Evolutionary conservation across 495 filamentous ascomycete genomes (phyloP), one percentile per base, ranked within the genome.

Genomic region (Acidomyces sp.): DNA sequence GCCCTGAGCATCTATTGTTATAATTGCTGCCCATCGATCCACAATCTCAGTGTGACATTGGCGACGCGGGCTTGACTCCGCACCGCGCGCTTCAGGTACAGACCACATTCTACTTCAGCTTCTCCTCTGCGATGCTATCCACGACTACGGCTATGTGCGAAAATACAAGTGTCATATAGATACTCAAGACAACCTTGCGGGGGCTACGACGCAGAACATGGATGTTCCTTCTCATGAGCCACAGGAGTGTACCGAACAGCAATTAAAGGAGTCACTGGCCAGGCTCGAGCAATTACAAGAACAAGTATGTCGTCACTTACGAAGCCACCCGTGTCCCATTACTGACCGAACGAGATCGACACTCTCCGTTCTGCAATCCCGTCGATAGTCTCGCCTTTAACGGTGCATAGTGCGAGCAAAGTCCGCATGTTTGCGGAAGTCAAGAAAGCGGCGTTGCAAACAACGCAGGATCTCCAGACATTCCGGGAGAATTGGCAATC

Each of bases 181-280:
- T n/a, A n/a, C n/a, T n/a, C n/a, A n/a, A n/a, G n/a, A n/a, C n/a
- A n/a, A n/a, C n/a, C n/a, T n/a, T n/a, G n/a, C n/a, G n/a, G n/a
- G n/a, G n/a, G n/a, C n/a, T n/a, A n/a, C n/a, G n/a, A n/a, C n/a
- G n/a, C n/a, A n/a, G n/a, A n/a, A n/a, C n/a, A n/a, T n/a, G n/a
- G n/a, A n/a, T n/a, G n/a, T n/a, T n/a, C n/a, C n/a, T n/a, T n/a
- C n/a, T n/a, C n/a, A n/a, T n/a, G n/a, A n/a, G n/a, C n/a, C 35
- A 34, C 6, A 36, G n/a, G 3, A 2, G 3, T 46, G 43, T 35
- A 13, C 9, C 16, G 36, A 18, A 6, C 35, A 32, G 20, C 32
- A 47, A n/a, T 39, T 38, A 21, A 39, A 52, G 21, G 34, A 41
- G 16, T 43, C 48, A 1, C 39, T 52, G 4, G 39, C 43, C 3